Evolutionary conservation across 371 early-diverging fungal species (phyloP), one percentile per base, ranked within the genome.

Genomic region (Apophysomyces elegans): DNA sequence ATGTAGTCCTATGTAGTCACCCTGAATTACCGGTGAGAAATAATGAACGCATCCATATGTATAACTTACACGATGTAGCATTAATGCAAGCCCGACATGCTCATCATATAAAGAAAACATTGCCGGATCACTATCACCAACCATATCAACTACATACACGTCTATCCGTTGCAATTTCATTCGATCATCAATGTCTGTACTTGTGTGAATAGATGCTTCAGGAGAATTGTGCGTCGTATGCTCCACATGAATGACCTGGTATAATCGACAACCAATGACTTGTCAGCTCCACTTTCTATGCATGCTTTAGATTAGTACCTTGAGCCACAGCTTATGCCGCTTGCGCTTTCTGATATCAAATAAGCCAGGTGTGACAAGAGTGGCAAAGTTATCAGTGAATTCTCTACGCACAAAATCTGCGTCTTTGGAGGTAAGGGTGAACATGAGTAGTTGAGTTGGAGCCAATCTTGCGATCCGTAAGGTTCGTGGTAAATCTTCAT

Each of bases 1-100:
- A 56, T 63, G 72, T 4, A 81, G 16, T 1, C 77, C 81, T 32
- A 81, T 63, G 56, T 78, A 81, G 45, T 81, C 81, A 46, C 78
- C 73, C 70, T 70, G 16, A 47, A 21, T 8, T 5, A 5, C 4
- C 21, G 21, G 8, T 21, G 7, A 50, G 21, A 7, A 47, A 41
- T 38, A 43, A 39, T 32, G 21, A 56, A 37, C 44, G 18, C 14
- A 0, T 18, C 39, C 5, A 13, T 5, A 62, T 9, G 21, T 18
- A 58, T 4, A 12, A 50, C 61, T 72, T 68, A 72, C 72, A 12
- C 74, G 56, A 21, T 59, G 43, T 12, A 78, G 58, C 57, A 81
- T 70, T 5, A 62, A 56, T 0, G 72, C 63, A 21, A 81, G 16
- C 12, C 62, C 56, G 7, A 69, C 65, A 36, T 78, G 75, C 1